A percentile compares a stretch with the other conserved stretches of the same genome.
Conservation (phyloP, 1,139 yeast genomes). For the Lodderomyces elongisporus region DNA sequence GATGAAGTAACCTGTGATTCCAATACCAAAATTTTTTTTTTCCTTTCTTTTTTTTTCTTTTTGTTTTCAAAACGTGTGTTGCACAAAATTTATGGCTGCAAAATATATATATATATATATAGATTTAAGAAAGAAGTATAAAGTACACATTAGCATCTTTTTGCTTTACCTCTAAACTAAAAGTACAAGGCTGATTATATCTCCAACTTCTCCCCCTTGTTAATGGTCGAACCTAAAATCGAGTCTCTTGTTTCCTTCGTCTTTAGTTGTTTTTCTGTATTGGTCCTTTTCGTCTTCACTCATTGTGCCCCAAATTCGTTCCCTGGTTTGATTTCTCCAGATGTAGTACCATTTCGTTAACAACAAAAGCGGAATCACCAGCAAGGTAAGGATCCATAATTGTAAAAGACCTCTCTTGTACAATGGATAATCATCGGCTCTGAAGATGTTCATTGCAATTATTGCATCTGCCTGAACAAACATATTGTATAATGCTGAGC, state of each 20-base stretch:
- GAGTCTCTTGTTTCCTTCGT: constrained; percentile 51
- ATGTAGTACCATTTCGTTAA: constrained; percentile 36
- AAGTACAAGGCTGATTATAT: too few species aligned
- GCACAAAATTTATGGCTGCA: too few species aligned
- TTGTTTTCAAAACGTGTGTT: too few species aligned
- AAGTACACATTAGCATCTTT: too few species aligned
- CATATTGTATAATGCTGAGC: constrained; percentile 53
- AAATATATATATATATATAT: too few species aligned
- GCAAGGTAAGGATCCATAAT: constrained; percentile 14
- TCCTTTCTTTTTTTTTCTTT: too few species aligned
- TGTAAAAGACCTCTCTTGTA: constrained; percentile 49
- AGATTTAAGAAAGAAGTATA: too few species aligned
- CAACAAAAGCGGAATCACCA: constrained; percentile 17
- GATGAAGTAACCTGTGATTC: too few species aligned
- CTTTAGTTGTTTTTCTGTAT: constrained; percentile 40
- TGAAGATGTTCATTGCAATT: constrained; percentile 48
- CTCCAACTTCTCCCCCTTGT: too few species aligned
- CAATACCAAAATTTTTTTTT: too few species aligned
- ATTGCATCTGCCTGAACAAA: constrained; percentile 53
- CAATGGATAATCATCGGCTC: constrained; percentile 51
- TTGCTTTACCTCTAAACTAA: too few species aligned
- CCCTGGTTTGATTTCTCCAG: constrained; percentile 43
- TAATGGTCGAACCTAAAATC: constrained; percentile 41
- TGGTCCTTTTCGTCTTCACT: constrained; percentile 40
- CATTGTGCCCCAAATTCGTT: constrained; percentile 43